Evolutionary conservation across 306 rosid genomes (phyloP).

Genomic region (Inga leiocalycina): DNA sequence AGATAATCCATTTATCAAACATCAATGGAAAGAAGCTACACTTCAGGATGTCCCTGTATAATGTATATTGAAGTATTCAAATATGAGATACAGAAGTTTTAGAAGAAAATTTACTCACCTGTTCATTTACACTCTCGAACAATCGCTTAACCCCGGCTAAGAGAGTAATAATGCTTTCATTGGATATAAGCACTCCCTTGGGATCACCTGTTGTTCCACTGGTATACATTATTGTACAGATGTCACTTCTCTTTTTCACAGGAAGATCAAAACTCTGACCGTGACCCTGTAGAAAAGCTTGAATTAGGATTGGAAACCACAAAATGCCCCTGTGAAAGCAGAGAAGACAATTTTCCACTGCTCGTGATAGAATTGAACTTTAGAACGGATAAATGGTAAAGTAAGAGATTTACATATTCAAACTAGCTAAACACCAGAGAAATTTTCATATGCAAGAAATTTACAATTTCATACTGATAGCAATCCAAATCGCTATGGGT

Average conservation of each 20-base stretch:
- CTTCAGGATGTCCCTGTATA: conserved; percentile 7
- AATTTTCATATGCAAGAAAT: neutral
- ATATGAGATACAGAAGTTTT: conserved; percentile 22
- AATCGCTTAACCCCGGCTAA: conserved; percentile 73
- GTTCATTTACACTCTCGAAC: conserved; percentile 68
- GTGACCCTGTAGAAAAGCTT: conserved; percentile 62
- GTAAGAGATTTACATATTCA: conserved; percentile 6
- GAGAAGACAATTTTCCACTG: conserved; percentile 5
- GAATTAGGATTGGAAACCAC: conserved; percentile 35
- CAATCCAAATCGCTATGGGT: no score
- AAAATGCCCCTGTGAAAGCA: conserved; percentile 16
- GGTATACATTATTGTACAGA: conserved; percentile 96
- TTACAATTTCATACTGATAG: conserved; percentile 9
- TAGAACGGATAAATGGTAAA: conserved; percentile 22
- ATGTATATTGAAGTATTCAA: conserved; percentile 17
- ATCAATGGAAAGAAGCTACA: neutral
- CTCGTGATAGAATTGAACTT: conserved; percentile 22
- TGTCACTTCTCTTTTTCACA: conserved; percentile 67
- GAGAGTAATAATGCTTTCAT: conserved; percentile 79
- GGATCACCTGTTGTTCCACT: conserved; percentile 99
- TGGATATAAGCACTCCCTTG: conserved; percentile 92
- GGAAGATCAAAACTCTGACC: conserved; percentile 78
- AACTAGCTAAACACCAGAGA: conserved; percentile 4
- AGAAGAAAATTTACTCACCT: conserved; percentile 46
- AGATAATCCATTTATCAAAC: neutral